Evolutionary conservation across 2,329 filamentous ascomycete species (phyloP).

Genomic region (Pestalotiopsis sp.): DNA sequence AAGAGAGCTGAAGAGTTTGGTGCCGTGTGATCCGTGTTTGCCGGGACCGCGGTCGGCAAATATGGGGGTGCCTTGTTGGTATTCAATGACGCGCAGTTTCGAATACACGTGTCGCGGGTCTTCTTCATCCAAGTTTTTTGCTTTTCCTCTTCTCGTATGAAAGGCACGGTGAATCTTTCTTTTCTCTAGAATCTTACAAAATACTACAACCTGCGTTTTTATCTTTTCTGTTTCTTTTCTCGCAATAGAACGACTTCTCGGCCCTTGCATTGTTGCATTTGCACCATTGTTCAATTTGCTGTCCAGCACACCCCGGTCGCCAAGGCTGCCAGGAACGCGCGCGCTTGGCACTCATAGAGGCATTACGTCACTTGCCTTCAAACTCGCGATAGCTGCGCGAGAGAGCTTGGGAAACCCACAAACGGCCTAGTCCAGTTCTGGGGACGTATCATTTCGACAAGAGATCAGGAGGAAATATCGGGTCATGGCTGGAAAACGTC

Average conservation of each 20-base stretch:
- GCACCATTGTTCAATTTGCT: not conserved
- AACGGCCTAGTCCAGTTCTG: not conserved
- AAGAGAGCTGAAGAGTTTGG: not conserved
- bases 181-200: not conserved
- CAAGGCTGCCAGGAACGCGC: conserved; percentile 4
- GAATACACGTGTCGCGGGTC: not conserved
- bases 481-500: conserved; percentile 17
- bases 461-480: not conserved
- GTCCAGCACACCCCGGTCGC: not conserved
- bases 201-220: not conserved
- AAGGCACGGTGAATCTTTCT: not conserved
- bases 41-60: not conserved
- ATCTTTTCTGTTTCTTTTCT: not conserved
- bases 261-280: not conserved
- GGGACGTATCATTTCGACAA: not conserved
- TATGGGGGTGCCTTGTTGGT: not conserved
- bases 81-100: not conserved
- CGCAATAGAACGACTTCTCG: not conserved
- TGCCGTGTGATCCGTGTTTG: not conserved
- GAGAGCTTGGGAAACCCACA: not conserved
- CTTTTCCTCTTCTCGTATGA: not conserved
- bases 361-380: conserved; percentile 2
- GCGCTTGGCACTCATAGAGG: conserved; percentile 1
- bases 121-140: not conserved
- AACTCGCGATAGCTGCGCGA: not conserved